Evolutionary conservation across 805 yeast species (phyloP), one percentile per base, ranked within the genome.

Genomic region (Maudiozyma saulgeensis): DNA sequence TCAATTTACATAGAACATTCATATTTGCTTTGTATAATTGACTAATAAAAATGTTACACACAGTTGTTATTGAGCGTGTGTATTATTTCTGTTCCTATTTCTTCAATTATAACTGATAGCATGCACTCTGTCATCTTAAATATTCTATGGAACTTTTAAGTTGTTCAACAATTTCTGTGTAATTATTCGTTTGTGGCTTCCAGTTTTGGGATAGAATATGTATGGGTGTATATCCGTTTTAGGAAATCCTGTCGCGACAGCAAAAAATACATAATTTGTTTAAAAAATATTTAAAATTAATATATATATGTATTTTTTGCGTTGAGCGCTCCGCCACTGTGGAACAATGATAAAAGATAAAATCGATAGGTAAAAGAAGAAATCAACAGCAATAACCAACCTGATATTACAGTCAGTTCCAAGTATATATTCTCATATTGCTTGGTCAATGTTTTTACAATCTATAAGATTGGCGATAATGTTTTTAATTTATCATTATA

Each of bases 241-340:
- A 35, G 45, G 39, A 43, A 28, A 28, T 25, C 11, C 23, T 43
- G 45, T 31, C 45, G 39, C 45, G 39, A 19, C 45, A 25, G 23
- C 15, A 43, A 43, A 16, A 32, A 16, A 6, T 8, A 6, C 1
- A 7, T 35, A 6, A 15, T n/a, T n/a, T 13, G n/a, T 32, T 13
- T 6, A 15, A 9, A 32, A 32, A 15, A 13, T 8, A 13, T 8
- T 35, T 35, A 11, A 15, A n/a, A 15, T 15, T 11, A 35, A 15
- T 5, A 35, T n/a, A 35, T 34, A 15, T 34, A 15, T 16, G 4
- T 35, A 15, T 15, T 8, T 6, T n/a, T 15, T 35, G 13, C 11
- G 8, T 6, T 15, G 18, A 35, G 38, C 15, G 38, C 38, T 13
- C 38, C 38, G 8, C 38, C 38, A 35, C 18, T 15, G 18, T 7